A percentile compares a stretch with the other conserved stretches of the same genome.
Conservation (phyloP, 2,329 filamentous ascomycete genomes). For the Pseudocercospora vitis region DNA sequence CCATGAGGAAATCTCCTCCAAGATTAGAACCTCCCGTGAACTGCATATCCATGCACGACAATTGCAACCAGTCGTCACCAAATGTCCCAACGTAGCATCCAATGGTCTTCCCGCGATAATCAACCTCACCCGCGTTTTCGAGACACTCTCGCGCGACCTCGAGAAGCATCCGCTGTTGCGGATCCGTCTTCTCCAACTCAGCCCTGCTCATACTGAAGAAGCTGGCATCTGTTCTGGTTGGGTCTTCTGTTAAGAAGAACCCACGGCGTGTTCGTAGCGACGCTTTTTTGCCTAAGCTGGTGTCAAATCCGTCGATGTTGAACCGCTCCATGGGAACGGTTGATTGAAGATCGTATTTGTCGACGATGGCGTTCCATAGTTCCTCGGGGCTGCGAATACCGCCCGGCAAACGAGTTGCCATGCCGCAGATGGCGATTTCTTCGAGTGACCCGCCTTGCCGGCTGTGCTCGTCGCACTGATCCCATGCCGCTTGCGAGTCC, state of each 20-base stretch:
- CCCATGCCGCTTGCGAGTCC: not conserved
- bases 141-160: slow-evolving; percentile 26
- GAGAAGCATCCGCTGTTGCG: slow-evolving; percentile 29
- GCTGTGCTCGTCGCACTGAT: not conserved
- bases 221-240: not conserved
- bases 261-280: not conserved
- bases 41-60: too few relatives aligned
- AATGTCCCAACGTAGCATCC: slow-evolving; percentile 17
- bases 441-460: not conserved
- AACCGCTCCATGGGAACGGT: slow-evolving; percentile 2
- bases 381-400: not conserved
- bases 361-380: not conserved
- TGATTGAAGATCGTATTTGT: not conserved
- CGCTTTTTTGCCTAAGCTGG: not conserved
- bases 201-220: slow-evolving; percentile 4
- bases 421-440: slow-evolving; percentile 3
- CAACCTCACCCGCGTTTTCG: slow-evolving; percentile 19
- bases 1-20: slow-evolving; percentile 2
- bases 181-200: slow-evolving; percentile 22
- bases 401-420: not conserved
- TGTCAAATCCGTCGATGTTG: slow-evolving; percentile 14
- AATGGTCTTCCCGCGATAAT: slow-evolving; percentile 8
- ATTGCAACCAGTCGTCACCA: slow-evolving; percentile 25
- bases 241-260: slow-evolving; percentile 13
- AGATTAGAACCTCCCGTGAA: too few relatives aligned